A percentile compares a stretch with the other conserved stretches of the same genome.
These are phyloP conservation scores for Sapria himalayana DNA, from an alignment of 345 rosid genomes.

Conservation along the genomic window DNA sequence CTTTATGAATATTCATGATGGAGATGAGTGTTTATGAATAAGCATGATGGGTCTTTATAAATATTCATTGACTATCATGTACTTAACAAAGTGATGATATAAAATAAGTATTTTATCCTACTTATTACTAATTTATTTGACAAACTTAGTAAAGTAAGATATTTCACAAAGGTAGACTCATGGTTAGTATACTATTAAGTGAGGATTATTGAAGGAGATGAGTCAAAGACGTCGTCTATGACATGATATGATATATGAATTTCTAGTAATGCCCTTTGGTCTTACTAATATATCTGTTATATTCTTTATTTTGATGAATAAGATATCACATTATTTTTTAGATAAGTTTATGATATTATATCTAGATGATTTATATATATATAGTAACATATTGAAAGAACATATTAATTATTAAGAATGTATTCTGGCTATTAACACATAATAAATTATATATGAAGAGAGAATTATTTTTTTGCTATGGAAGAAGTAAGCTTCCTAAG, in stretches of 20 bases:
- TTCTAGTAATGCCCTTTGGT: too few relatives aligned
- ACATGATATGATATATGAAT: conserved; percentile 3
- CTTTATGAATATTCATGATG: too few relatives aligned
- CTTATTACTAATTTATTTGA: conserved; percentile 2
- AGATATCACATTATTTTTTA: too few relatives aligned
- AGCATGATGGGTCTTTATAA: too few relatives aligned
- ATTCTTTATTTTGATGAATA: background rate
- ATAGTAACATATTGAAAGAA: background rate
- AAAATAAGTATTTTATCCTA: background rate
- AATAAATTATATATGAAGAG: background rate
- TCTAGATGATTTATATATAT: conserved; percentile 1
- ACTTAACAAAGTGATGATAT: conserved; percentile 6
- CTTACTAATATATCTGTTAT: background rate
- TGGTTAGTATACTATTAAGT: conserved; percentile 5
- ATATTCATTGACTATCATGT: conserved; percentile 1
- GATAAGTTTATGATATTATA: too few relatives aligned
- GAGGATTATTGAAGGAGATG: conserved; percentile 1
- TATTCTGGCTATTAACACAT: background rate
- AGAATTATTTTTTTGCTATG: background rate
- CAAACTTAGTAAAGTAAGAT: background rate
- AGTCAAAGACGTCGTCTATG: background rate
- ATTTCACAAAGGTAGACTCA: conserved; percentile 1
- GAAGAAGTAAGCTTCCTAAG: too few relatives aligned
- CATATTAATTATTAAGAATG: background rate
- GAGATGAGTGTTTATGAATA: too few relatives aligned